These are phyloP conservation scores for Hymenoscyphus fraxineus DNA, from an alignment of 2,329 filamentous ascomycete genomes.

Conservation along the genomic window DNA sequence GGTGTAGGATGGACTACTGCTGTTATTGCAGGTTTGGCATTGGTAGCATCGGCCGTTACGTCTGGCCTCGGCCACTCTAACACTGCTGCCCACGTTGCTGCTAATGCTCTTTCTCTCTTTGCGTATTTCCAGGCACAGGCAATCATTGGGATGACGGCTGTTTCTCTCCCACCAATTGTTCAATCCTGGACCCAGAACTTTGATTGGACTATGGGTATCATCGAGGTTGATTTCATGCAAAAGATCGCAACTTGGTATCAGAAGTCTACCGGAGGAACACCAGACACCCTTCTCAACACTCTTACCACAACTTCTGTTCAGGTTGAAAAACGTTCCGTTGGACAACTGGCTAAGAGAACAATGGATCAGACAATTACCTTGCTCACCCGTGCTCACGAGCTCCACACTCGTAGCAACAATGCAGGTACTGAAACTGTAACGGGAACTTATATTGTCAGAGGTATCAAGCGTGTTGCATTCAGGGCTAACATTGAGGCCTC, in stretches of 20 bases:
- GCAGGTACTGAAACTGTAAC: constrained; percentile 51
- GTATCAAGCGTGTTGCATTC: constrained; percentile 88
- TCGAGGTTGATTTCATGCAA: constrained; percentile 82
- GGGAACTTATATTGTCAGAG: constrained; percentile 63
- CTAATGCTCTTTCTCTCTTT: constrained; percentile 90
- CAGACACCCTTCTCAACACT: constrained; percentile 72
- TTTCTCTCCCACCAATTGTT: constrained; percentile 81
- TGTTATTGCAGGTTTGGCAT: constrained; percentile 77
- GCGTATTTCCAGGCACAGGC: constrained; percentile 93
- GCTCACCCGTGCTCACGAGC: constrained; percentile 33
- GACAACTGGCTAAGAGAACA: constrained; percentile 49
- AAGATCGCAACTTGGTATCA: constrained; percentile 93
- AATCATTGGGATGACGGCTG: constrained; percentile 79
- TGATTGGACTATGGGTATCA: constrained; percentile 97
- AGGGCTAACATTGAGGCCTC: constrained; percentile 78
- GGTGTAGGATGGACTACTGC: constrained; percentile 89
- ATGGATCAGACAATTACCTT: constrained; percentile 34
- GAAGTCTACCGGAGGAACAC: constrained; percentile 82
- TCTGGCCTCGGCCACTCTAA: constrained; percentile 91
- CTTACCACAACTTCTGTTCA: constrained; percentile 76
- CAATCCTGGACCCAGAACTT: constrained; percentile 96
- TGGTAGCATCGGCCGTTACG: constrained; percentile 81
- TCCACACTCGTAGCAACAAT: constrained; percentile 45
- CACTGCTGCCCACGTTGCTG: constrained; percentile 88
- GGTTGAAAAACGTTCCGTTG: constrained; percentile 56